Evolutionary conservation across 345 rosid genomes (phyloP).

Genomic region (Excoecaria cochinchinensis): DNA sequence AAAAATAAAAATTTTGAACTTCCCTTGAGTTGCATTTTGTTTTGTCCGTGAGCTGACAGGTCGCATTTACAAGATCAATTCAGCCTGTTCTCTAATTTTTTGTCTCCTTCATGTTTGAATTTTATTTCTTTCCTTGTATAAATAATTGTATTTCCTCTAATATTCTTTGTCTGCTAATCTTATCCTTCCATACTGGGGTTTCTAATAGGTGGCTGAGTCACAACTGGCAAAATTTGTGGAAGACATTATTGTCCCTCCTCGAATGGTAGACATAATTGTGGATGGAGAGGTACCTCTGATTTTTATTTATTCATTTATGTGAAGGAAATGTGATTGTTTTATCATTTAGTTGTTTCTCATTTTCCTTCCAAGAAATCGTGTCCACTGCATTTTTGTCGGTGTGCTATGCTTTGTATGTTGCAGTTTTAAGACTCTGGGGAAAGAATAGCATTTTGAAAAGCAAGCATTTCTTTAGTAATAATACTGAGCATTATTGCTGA

Average conservation of each 20-base stretch:
- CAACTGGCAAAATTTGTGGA: constrained; percentile 93
- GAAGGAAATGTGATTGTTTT: background rate
- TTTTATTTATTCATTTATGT: constrained; percentile 16
- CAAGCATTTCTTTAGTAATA: background rate
- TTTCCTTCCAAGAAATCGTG: constrained; percentile 1
- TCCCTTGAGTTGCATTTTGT: background rate
- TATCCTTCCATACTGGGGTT: constrained; percentile 11
- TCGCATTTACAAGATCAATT: background rate
- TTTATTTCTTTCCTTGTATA: background rate
- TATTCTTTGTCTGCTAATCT: background rate
- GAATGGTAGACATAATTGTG: constrained; percentile 92
- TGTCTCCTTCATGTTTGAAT: background rate
- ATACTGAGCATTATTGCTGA: background rate
- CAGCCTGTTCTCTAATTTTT: background rate
- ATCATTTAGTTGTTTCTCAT: constrained; percentile 10
- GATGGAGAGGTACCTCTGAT: constrained; percentile 87
- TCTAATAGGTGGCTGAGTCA: constrained; percentile 87
- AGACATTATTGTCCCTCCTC: constrained; percentile 93
- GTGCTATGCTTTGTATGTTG: background rate
- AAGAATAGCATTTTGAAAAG: background rate
- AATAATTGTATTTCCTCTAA: background rate
- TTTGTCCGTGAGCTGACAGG: background rate
- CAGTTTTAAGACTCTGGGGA: background rate
- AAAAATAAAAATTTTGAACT: background rate
- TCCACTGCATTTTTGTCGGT: background rate